Conservation (phyloP, 2,329 filamentous ascomycete genomes). For the Lasiodiplodia citricola region DNA sequence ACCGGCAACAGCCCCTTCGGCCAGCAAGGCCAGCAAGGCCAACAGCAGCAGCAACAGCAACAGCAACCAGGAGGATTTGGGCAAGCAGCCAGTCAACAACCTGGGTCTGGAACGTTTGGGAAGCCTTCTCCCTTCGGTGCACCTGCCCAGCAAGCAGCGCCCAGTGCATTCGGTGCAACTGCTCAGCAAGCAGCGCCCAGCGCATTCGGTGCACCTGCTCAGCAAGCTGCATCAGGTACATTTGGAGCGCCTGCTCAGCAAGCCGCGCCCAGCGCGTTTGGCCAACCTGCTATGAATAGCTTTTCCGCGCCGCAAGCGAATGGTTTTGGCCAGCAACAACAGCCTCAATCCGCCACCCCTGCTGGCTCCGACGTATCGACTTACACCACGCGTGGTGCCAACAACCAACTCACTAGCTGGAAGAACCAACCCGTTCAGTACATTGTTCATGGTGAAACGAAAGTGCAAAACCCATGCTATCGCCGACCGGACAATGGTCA, state of each 20-base stretch:
- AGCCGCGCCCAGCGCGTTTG: slow-evolving; percentile 34
- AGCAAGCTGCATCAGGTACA: slow-evolving; percentile 21
- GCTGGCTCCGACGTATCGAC: slow-evolving; percentile 28
- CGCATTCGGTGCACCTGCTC: slow-evolving; percentile 3
- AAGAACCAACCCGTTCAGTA: slow-evolving; percentile 67
- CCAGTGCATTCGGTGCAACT: slow-evolving; percentile 34
- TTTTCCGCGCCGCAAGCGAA: slow-evolving; percentile 25
- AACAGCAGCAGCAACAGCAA: slow-evolving; percentile 32
- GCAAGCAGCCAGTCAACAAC: slow-evolving; percentile 9
- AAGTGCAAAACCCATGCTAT: slow-evolving; percentile 1
- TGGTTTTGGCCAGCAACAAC: slow-evolving; percentile 31
- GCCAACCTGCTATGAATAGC: slow-evolving; percentile 26
- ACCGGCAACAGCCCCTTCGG: slow-evolving; percentile 32
- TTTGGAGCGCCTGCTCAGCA: slow-evolving; percentile 19
- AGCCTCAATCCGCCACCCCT: slow-evolving; percentile 13
- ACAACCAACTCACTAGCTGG: slow-evolving; percentile 61
- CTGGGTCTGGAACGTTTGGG: slow-evolving; percentile 32
- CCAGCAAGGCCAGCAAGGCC: slow-evolving; percentile 15
- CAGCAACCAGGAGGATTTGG: slow-evolving; percentile 27
- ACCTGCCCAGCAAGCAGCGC: slow-evolving; percentile 40
- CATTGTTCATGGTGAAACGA: slow-evolving; percentile 41
- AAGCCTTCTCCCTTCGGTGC: slow-evolving; percentile 40
- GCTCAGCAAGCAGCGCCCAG: slow-evolving; percentile 25
- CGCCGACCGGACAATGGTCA: slow-evolving; percentile 5
- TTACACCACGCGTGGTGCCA: slow-evolving; percentile 52